Conservation (phyloP, 768 basidiomycete species). For the Cytidiella melzeri region DNA sequence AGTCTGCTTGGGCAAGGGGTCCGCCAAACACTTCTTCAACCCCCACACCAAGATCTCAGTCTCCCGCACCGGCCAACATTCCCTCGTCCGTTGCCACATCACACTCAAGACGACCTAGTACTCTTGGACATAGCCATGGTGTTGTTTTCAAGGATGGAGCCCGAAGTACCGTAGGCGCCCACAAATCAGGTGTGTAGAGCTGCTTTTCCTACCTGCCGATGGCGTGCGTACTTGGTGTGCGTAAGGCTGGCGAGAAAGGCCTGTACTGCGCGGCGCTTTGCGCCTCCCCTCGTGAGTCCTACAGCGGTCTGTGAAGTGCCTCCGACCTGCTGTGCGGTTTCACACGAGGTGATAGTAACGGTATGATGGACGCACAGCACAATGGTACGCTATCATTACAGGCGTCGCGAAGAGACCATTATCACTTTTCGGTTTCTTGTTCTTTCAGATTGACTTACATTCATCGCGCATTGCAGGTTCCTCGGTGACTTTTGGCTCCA, state of each 20-base stretch:
- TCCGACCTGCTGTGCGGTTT: background rate
- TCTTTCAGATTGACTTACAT: background rate
- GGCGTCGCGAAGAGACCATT: background rate
- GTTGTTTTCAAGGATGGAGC: conserved; percentile 75
- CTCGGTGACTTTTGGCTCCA: conserved; percentile 83
- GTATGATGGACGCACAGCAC: conserved; percentile 1
- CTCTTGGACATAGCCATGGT: conserved; percentile 62
- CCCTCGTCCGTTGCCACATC: conserved; percentile 41
- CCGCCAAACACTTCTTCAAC: conserved; percentile 60
- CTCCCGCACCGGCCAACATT: conserved; percentile 46
- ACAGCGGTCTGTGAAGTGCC: too few species aligned
- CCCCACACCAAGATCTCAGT: conserved; percentile 70
- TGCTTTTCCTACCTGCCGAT: background rate
- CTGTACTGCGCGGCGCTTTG: too few species aligned
- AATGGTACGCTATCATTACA: background rate
- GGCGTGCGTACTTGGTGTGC: conserved; percentile 4
- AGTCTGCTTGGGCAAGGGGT: conserved; percentile 90
- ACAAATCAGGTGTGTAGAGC: conserved; percentile 53
- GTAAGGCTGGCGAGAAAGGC: background rate
- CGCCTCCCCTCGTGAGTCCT: too few species aligned
- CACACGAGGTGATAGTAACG: conserved; percentile 2
- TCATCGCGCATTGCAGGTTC: conserved; percentile 37
- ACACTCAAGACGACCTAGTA: conserved; percentile 76
- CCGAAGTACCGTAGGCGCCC: conserved; percentile 52
- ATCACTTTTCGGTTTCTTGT: background rate